Percentiles rank a stretch among this genome's conserved stretches.
Conservation (phyloP, 140 eudicot genomes). For the Oenanthe javanica region DNA sequence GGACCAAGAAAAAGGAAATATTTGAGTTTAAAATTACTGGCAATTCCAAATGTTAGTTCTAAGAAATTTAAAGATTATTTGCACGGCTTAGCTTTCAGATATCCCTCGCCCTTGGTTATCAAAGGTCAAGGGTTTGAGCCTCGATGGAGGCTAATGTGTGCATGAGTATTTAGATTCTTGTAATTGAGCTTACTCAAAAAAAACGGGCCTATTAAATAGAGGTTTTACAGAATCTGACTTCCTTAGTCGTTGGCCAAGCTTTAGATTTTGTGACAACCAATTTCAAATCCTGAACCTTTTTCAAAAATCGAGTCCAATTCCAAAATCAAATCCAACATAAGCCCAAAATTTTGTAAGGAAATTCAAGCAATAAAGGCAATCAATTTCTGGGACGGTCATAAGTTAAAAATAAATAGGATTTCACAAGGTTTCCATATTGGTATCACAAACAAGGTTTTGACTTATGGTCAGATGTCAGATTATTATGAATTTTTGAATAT, state of each 20-base stretch:
- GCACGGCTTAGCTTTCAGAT: background rate
- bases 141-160: background rate
- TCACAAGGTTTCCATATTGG: no score
- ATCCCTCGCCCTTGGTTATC: background rate
- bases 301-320: no score
- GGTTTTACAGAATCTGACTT: background rate
- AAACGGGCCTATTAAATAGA: background rate
- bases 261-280: background rate
- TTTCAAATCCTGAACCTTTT: background rate
- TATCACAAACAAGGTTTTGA: no score
- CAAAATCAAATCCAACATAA: no score
- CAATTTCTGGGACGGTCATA: no score
- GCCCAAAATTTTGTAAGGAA: no score
- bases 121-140: background rate
- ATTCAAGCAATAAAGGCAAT: no score
- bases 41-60: background rate
- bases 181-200: background rate
- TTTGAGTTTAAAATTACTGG: background rate
- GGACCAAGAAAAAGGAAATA: background rate
- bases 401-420: no score
- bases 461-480: no score
- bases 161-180: background rate
- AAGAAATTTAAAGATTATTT: background rate
- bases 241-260: background rate
- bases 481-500: no score